Base-by-base conservation (phyloP, 805 yeast species). In the Nakazawaea sp. region DNA sequence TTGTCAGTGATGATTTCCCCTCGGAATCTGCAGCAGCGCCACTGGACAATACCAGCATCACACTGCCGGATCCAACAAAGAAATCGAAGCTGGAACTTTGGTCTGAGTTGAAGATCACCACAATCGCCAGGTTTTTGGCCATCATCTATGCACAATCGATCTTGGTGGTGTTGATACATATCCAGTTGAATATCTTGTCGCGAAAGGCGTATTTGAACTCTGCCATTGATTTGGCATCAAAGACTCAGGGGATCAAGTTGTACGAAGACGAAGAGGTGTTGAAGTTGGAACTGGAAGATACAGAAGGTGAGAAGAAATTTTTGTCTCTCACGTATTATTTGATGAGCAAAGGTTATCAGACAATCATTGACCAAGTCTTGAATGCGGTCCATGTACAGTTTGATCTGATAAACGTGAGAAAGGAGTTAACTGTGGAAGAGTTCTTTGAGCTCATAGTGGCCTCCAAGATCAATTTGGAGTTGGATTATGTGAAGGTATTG, bases 281-380 rank as follows among this genome's bases (percentile, higher is more conserved):
- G 27, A 35, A 42, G 16, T 12, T 27, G 8, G 32, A 31, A 9
- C 32, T 33, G 18, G 56, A 49, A 5, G 50, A 46, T n/a, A 50
- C 47, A 4, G 58, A 53, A 24, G 68, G 80, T 27, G 92, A 83
- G 49, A 90, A 92, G 49, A 81, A 87, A 35, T 90, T 83, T 53
- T 65, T 90, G 32, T 81, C 95, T 0, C 72, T 87, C 44, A 81
- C 89, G 43, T 90, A 97, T 96, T 90, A 96, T 96, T 58, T 90
- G 32, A 64, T 90, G 35, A 88, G 90, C 56, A 75, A 78, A 45
- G 97, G 97, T 0, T 87, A 92, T 88, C 49, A 67, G 17, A 61
- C 66, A 24, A 60, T 85, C 25, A 66, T 74, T 17, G 59, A 65
- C 20, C 58, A 68, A 16, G 73, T 86, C 20, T 75, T 76, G 48